Evolutionary conservation across 306 rosid species (phyloP), one percentile per base, ranked within the genome.

Genomic region (Vachellia collinsii): DNA sequence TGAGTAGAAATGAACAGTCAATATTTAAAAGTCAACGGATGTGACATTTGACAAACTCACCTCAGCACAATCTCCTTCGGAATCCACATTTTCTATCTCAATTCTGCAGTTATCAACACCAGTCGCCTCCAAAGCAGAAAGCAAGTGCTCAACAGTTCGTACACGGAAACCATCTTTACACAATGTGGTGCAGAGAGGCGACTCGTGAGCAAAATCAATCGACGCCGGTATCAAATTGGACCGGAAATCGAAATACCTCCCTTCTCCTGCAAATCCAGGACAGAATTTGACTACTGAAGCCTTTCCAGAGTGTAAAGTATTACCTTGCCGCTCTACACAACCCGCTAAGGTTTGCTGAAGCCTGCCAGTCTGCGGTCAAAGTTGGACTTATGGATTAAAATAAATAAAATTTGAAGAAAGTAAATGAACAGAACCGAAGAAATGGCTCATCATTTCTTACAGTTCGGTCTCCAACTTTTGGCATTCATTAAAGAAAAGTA

Each of bases 21-120:
- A 56, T n/a, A 29, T 23, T 41, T 29, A 76, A 44, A 44, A 69
- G 58, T 53, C 69, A 62, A 42, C 25, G 3, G 36, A 46, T 80
- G 14, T 62, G 38, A 79, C 25, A 76, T 37, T 46, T 51, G 63
- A 77, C 61, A 72, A 46, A 14, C 20, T 75, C 34, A 84, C 99
- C 97, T 94, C 99, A 1, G 70, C 86, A 11, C 88, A 90, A 62
- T n/a, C 14, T 69, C 78, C 87, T n/a, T 83, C 71, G 48, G 82
- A 73, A 75, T 89, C 94, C 42, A 14, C 80, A 81, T 76, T 88
- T 37, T 64, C 73, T 2, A 94, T 67, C 88, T 89, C 86, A 62
- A 94, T 93, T 82, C 95, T 85, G 82, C 99, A 94, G 80, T 94
- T 94, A 80, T 94, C 97, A 62, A 94, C 94, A n/a, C 93, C 97